phyloP scores from a whole-genome alignment of 139 green algal species.

The Penium margaritaceum region DNA sequence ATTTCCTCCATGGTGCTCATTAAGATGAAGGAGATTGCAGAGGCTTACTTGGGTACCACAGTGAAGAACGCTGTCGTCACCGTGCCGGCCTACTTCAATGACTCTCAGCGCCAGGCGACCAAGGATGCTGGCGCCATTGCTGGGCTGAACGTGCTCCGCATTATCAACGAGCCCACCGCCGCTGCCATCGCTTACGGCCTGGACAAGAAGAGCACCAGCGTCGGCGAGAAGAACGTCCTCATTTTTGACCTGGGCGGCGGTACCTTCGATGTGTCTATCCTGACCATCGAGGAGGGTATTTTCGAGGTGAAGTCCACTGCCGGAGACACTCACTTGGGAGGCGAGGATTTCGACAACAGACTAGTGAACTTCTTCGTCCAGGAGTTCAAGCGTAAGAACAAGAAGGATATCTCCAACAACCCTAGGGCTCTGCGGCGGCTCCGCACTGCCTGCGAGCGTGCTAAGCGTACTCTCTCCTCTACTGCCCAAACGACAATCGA shows the following conservation, averaged over 20 bases:
- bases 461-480: conserved; percentile 82
- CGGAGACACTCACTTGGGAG: conserved; percentile 94
- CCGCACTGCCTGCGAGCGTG: conserved; percentile 80
- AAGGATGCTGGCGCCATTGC: conserved; percentile 45
- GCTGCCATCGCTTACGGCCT: conserved; percentile 82
- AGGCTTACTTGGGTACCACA: conserved; percentile 47
- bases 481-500: conserved; percentile 88
- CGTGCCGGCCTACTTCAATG: conserved; percentile 94
- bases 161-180: conserved; percentile 99
- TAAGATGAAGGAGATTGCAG: conserved; percentile 75
- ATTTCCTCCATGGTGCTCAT: conserved; percentile 88
- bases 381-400: conserved; percentile 59
- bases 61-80: conserved; percentile 71
- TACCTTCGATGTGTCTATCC: conserved; percentile 62
- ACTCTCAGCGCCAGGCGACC: conserved; percentile 83
- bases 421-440: conserved; percentile 66
- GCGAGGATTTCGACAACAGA: conserved; percentile 95
- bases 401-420: conserved; percentile 90
- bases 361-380: conserved; percentile 73
- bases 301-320: conserved; percentile 95
- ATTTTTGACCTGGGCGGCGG: conserved; percentile 85
- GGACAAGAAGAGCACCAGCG: conserved; percentile 18
- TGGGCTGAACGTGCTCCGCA: conserved; percentile 68
- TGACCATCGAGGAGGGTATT: conserved; percentile 93
- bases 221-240: conserved; percentile 47